Conservation (phyloP, 2,329 filamentous ascomycete species). For the Bretziella fagacearum region DNA sequence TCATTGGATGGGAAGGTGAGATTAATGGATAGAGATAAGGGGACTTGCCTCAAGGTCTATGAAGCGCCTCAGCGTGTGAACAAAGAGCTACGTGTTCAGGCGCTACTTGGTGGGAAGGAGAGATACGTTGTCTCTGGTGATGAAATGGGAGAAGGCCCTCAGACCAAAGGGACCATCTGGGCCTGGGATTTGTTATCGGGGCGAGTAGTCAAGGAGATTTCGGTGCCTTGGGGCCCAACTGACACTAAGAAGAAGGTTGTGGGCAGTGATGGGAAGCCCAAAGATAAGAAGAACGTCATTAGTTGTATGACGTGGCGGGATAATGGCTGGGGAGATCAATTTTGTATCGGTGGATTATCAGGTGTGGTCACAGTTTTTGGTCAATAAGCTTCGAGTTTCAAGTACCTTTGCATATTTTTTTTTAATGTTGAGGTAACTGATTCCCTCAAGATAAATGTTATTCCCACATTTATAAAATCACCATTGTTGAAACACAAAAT, state of each 20-base stretch:
- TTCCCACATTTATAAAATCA: background rate
- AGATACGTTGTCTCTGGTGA: conserved; percentile 66
- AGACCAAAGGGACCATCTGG: conserved; percentile 39
- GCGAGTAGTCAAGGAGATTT: conserved; percentile 44
- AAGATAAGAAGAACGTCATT: conserved; percentile 40
- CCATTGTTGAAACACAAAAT: background rate
- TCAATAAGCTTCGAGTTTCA: conserved; percentile 8
- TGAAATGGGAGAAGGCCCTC: conserved; percentile 33
- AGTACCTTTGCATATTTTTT: background rate
- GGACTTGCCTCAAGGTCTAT: conserved; percentile 58
- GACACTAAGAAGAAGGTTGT: conserved; percentile 35
- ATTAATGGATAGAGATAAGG: conserved; percentile 63
- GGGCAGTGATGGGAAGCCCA: conserved; percentile 43
- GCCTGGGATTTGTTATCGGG: conserved; percentile 77
- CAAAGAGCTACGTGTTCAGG: conserved; percentile 55
- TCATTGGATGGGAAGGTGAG: conserved; percentile 60
- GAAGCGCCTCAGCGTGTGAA: conserved; percentile 42
- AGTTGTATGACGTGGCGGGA: conserved; percentile 48
- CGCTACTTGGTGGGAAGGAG: conserved; percentile 58
- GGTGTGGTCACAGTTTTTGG: conserved; percentile 49
- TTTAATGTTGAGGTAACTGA: background rate
- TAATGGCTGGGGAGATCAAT: conserved; percentile 44
- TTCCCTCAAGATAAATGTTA: background rate
- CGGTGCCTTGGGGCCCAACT: conserved; percentile 38
- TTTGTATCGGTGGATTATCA: conserved; percentile 47